Conservation (phyloP, 805 yeast species). For the Helenozyma baotianmanensis region DNA sequence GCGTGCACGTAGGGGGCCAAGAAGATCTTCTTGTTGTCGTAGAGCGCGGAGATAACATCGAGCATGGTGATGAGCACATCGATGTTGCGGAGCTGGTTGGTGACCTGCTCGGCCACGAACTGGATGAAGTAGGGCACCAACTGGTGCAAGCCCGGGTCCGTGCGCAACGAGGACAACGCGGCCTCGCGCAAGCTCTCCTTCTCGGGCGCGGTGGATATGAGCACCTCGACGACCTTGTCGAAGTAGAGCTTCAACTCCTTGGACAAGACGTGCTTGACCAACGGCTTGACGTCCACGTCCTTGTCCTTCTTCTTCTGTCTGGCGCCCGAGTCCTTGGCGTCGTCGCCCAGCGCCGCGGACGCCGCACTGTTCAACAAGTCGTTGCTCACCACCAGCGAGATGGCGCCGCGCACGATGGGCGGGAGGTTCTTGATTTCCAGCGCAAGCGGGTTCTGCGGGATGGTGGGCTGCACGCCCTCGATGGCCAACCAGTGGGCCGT, state of each 20-base stretch:
- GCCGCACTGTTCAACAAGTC: slow-evolving; percentile 29
- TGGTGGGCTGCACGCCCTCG: slow-evolving; percentile 97
- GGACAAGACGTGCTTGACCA: slow-evolving; percentile 91
- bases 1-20: slow-evolving; percentile 96
- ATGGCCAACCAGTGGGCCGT: slow-evolving; percentile 98
- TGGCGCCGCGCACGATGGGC: slow-evolving; percentile 80
- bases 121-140: slow-evolving; percentile 94
- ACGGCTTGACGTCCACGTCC: slow-evolving; percentile 69
- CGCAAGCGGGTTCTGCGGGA: slow-evolving; percentile 90
- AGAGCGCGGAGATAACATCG: slow-evolving; percentile 79
- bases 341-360: slow-evolving; percentile 34
- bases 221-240: slow-evolving; percentile 80
- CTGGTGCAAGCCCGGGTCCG: slow-evolving; percentile 96
- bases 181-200: slow-evolving; percentile 63
- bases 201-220: slow-evolving; percentile 54
- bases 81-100: slow-evolving; percentile 75
- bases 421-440: slow-evolving; percentile 75
- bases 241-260: slow-evolving; percentile 92
- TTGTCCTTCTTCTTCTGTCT: slow-evolving; percentile 31
- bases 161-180: slow-evolving; percentile 76
- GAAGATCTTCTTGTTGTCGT: slow-evolving; percentile 79
- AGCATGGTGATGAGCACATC: slow-evolving; percentile 75
- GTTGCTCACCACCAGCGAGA: slow-evolving; percentile 41
- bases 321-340: slow-evolving; percentile 24
- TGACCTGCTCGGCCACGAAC: slow-evolving; percentile 91